Conservation (phyloP, 352 stramenopile species). For the Globisporangium solare region DNA sequence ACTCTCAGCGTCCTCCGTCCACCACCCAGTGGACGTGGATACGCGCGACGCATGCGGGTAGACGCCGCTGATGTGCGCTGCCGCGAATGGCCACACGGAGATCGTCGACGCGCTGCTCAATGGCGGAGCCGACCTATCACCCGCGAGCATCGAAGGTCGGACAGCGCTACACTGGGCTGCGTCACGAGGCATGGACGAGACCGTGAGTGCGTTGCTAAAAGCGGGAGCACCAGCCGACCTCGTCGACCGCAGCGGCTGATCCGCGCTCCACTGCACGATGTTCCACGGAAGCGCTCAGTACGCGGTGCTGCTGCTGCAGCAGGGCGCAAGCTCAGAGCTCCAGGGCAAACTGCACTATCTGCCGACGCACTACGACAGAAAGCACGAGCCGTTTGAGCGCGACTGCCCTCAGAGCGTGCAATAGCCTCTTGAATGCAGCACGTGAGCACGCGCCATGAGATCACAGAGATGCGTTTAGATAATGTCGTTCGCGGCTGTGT, state of each 20-base stretch:
- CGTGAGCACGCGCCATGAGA: too few relatives aligned
- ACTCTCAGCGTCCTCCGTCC: not conserved
- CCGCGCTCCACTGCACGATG: constrained; percentile 49
- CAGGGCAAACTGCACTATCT: constrained; percentile 42
- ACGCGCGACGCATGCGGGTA: constrained; percentile 40
- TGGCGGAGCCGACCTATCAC: constrained; percentile 28
- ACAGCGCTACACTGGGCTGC: constrained; percentile 68
- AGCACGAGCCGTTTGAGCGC: too few relatives aligned
- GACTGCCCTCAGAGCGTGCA: too few relatives aligned
- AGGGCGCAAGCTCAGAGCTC: constrained; percentile 21
- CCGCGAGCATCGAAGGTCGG: constrained; percentile 38
- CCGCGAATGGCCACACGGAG: constrained; percentile 43
- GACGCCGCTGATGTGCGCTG: constrained; percentile 55
- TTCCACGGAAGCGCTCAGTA: constrained; percentile 43
- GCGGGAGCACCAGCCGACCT: constrained; percentile 18
- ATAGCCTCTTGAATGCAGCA: too few relatives aligned
- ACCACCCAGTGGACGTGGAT: constrained; percentile 28
- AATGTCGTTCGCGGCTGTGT: too few relatives aligned
- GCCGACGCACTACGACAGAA: not conserved
- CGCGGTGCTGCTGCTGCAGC: constrained; percentile 24
- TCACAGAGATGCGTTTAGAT: too few relatives aligned
- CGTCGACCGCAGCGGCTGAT: constrained; percentile 49
- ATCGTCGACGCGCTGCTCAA: constrained; percentile 35
- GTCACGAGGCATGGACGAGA: constrained; percentile 36
- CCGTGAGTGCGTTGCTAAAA: constrained; percentile 24